These are phyloP conservation scores for Salix viminalis DNA, from an alignment of 345 rosid species.

Conservation along the genomic window DNA sequence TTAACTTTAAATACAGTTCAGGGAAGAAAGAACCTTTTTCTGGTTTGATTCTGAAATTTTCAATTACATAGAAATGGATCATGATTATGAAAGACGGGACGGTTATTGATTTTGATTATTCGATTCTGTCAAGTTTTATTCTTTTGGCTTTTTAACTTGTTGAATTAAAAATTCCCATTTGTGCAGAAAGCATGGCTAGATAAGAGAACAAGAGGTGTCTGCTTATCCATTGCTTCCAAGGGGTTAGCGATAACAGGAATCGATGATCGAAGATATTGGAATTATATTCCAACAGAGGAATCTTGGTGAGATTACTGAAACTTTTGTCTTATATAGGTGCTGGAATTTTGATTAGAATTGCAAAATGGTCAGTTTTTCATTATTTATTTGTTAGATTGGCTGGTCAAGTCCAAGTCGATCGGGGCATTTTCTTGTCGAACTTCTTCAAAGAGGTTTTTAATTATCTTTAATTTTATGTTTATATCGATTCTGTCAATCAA, in stretches of 20 bases:
- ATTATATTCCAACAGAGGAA: conserved; percentile 66
- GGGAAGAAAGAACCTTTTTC: not conserved
- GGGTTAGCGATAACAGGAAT: conserved; percentile 76
- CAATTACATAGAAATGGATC: not conserved
- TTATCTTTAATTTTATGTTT: not conserved
- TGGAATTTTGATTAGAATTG: not conserved
- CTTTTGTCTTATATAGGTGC: not conserved
- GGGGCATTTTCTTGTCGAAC: conserved; percentile 23
- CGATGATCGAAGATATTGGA: conserved; percentile 96
- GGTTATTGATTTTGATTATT: not conserved
- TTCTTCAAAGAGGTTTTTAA: conserved; percentile 21
- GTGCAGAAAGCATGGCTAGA: conserved; percentile 83
- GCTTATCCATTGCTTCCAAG: conserved; percentile 59
- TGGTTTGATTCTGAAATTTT: not conserved
- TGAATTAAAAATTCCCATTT: conserved; percentile 11
- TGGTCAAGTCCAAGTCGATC: conserved; percentile 16
- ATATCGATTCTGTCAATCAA: not conserved
- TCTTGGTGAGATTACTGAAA: conserved; percentile 57
- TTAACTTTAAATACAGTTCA: not conserved
- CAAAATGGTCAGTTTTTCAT: conserved; percentile 23
- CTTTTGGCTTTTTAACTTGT: conserved; percentile 9
- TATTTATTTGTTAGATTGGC: conserved; percentile 23
- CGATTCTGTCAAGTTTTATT: not conserved
- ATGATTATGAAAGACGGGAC: not conserved
- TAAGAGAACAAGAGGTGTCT: conserved; percentile 60